These are phyloP conservation scores for Xerocomus nothofagi DNA, from an alignment of 1,284 basidiomycete species.

Conservation along the genomic window DNA sequence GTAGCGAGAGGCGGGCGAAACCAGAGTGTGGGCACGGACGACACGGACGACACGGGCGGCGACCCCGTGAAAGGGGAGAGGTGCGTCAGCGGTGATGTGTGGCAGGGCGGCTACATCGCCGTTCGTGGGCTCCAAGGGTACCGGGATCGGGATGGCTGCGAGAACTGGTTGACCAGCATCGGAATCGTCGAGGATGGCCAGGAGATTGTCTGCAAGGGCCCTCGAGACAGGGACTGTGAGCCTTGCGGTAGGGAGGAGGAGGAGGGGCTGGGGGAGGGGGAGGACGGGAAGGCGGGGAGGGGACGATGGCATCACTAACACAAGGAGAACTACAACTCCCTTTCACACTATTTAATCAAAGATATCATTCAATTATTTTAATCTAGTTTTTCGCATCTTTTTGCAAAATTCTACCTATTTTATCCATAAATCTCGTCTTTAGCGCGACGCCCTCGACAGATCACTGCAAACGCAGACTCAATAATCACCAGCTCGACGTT, in stretches of 20 bases:
- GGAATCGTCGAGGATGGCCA: constrained; percentile 60
- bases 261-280: constrained; percentile 58
- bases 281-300: constrained; percentile 56
- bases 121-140: constrained; percentile 20
- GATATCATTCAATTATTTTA: constrained; percentile 29
- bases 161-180: constrained; percentile 59
- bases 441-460: constrained; percentile 30
- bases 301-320: constrained; percentile 23
- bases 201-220: constrained; percentile 56
- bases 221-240: constrained; percentile 60
- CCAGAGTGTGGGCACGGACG: constrained; percentile 46
- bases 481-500: constrained; percentile 3
- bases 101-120: constrained; percentile 20
- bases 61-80: constrained; percentile 39
- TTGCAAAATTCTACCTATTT: constrained; percentile 60
- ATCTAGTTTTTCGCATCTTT: constrained; percentile 58
- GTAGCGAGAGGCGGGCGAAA: constrained; percentile 40
- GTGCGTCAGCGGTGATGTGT: neutral
- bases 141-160: constrained; percentile 58
- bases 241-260: constrained; percentile 67
- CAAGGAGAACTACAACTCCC: neutral
- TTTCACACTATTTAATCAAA: constrained; percentile 2
- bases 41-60: constrained; percentile 63
- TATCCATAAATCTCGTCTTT: constrained; percentile 27
- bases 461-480: constrained; percentile 16